phyloP scores from a whole-genome alignment of 805 yeast genomes.

The Lipomyces sp. region DNA sequence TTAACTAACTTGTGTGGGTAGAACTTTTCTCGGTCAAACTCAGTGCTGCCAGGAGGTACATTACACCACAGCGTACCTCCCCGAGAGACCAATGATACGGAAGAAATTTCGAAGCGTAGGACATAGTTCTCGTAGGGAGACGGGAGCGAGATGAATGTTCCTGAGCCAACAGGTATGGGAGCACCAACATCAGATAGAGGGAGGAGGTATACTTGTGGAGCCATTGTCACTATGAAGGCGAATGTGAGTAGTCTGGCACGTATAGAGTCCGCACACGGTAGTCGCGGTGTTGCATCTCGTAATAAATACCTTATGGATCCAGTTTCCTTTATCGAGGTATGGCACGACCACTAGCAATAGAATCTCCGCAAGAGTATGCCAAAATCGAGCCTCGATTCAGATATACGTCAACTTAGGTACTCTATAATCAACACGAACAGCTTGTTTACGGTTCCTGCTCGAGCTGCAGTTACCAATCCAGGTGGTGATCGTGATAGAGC shows the following conservation, averaged over 20 bases:
- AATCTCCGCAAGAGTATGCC: background rate
- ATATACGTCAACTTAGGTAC: background rate
- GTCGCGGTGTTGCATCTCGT: background rate
- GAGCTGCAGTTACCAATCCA: background rate
- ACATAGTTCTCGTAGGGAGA: slow-evolving; percentile 48
- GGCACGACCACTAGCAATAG: background rate
- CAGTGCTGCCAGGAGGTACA: slow-evolving; percentile 56
- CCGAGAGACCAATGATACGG: slow-evolving; percentile 73
- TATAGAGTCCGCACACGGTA: background rate
- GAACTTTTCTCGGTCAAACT: slow-evolving; percentile 63
- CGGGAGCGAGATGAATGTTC: slow-evolving; percentile 49
- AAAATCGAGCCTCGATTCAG: background rate
- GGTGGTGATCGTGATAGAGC: too few species aligned
- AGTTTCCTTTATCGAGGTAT: background rate
- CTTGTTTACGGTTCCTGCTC: background rate
- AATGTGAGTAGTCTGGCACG: background rate
- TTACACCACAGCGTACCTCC: slow-evolving; percentile 77
- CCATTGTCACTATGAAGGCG: background rate
- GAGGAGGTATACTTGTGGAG: slow-evolving; percentile 22
- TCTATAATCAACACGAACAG: background rate
- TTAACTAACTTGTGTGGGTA: slow-evolving; percentile 51
- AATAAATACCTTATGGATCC: background rate
- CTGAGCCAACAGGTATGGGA: slow-evolving; percentile 43
- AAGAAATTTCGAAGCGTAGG: slow-evolving; percentile 68
- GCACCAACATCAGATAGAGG: slow-evolving; percentile 38